These are phyloP conservation scores for Rhodomyrtus tomentosa DNA, from an alignment of 345 rosid genomes.

Conservation along the genomic window DNA sequence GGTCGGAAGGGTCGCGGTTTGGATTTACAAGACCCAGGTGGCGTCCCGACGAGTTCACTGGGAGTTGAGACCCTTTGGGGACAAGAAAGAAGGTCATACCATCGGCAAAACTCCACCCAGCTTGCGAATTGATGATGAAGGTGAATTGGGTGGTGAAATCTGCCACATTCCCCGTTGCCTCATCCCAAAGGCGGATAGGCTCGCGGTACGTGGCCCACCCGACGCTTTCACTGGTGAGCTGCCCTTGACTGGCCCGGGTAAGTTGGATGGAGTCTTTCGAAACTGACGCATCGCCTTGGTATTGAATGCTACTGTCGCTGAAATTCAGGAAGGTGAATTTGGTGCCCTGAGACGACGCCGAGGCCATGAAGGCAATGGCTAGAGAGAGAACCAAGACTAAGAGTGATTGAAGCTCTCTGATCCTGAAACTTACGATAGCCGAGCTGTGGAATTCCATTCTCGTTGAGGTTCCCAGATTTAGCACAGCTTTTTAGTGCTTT, in stretches of 20 bases:
- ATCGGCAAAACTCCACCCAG: no score
- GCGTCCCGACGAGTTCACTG: rapidly evolving
- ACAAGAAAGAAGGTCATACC: conserved; percentile 11
- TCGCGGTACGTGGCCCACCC: background rate
- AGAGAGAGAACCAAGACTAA: background rate
- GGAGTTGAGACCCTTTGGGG: background rate
- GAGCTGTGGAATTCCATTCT: background rate
- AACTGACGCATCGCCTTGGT: background rate
- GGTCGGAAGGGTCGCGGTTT: background rate
- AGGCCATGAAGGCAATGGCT: background rate
- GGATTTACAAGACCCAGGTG: background rate
- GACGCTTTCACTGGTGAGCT: background rate
- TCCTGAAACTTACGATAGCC: background rate
- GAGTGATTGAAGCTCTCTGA: background rate
- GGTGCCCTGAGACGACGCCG: background rate
- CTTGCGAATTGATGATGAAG: no score
- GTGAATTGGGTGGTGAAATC: conserved; percentile 8
- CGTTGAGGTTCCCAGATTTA: background rate
- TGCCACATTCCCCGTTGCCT: background rate
- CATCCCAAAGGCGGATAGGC: conserved; percentile 1
- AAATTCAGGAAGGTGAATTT: background rate
- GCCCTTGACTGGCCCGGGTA: rapidly evolving
- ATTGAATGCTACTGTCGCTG: rapidly evolving
- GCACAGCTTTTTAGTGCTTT: background rate
- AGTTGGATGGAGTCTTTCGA: background rate